Evolutionary conservation across 2,329 filamentous ascomycete genomes (phyloP), one percentile per base, ranked within the genome.

Genomic region (Cordyceps fumosorosea): DNA sequence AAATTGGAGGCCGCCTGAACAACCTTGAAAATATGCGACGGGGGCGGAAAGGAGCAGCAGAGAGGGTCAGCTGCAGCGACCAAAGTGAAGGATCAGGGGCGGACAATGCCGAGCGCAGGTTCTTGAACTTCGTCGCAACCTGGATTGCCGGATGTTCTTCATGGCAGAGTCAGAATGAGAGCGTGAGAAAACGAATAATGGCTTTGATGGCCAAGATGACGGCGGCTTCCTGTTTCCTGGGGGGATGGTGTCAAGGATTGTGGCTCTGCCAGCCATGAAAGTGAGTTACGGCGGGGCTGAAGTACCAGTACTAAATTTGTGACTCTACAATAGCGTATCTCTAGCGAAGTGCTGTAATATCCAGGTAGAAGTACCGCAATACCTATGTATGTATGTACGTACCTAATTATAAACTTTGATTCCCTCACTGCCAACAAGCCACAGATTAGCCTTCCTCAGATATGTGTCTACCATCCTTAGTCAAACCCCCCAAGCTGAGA

Each of bases 1-100:
- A 59, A 60, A 60, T 45, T 53, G 56, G 56, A 60, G 56, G 56
- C 56, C 56, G 56, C 56, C 56, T 52, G 37, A 22, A 51, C 40
- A 37, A 37, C 42, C 55, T 57, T 20, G 26, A 42, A 24, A 57
- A 22, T 22, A 44, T 60, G 56, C 56, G 48, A 53, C 56, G 56
- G 48, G 18, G 5, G n/a, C 29, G 44, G 44, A 47, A 37, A 14
- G 20, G 47, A 51, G 54, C 8, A 29, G 29, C 29, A 29, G 8
- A 32, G n/a, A 60, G 48, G 14, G 40, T 44, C 37, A 40, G 37
- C 40, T 20, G 22, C 20, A 52, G 24, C 34, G 22, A 10, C 34
- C 6, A 44, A 11, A 18, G 6, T 10, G 34, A 52, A 14, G 29
- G 22, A 45, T 37, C 34, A 50, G 37, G 56, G 40, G 16, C 47